Conservation (phyloP, 805 yeast genomes). For the Wickerhamomyces chaumierensis region DNA sequence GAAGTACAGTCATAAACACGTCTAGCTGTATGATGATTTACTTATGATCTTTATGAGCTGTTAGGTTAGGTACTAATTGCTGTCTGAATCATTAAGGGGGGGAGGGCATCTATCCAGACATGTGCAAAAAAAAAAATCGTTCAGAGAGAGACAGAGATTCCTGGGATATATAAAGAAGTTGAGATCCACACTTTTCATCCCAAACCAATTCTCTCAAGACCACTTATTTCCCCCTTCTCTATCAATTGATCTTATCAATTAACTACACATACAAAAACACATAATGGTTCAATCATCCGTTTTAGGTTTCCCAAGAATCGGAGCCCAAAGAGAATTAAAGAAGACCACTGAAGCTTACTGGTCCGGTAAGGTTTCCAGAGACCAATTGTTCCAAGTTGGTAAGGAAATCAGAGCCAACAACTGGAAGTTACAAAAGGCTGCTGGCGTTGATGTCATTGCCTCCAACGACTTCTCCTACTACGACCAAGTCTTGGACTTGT, state of each 20-base stretch:
- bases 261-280: not conserved
- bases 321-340: conserved; percentile 98
- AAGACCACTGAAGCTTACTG: conserved; percentile 99
- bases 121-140: too few relatives aligned
- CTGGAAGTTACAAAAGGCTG: conserved; percentile 96
- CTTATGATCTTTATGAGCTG: too few relatives aligned
- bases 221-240: not conserved
- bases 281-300: conserved; percentile 92
- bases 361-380: conserved; percentile 84
- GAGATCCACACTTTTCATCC: not conserved
- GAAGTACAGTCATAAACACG: too few relatives aligned
- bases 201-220: not conserved
- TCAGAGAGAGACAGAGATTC: not conserved
- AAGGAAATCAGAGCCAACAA: conserved; percentile 89
- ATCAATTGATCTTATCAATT: not conserved
- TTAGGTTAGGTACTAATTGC: too few relatives aligned
- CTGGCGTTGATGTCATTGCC: conserved; percentile 95
- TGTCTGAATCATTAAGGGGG: too few relatives aligned
- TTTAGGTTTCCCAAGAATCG: conserved; percentile 99
- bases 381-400: conserved; percentile 84
- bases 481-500: conserved; percentile 92
- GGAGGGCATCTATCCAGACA: too few relatives aligned
- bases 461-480: conserved; percentile 97
- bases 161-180: conserved; percentile 1
- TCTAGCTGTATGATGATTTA: too few relatives aligned